phyloP scores from a whole-genome alignment of 2,329 filamentous ascomycete species.

The Endoconidiophora laricicola region DNA sequence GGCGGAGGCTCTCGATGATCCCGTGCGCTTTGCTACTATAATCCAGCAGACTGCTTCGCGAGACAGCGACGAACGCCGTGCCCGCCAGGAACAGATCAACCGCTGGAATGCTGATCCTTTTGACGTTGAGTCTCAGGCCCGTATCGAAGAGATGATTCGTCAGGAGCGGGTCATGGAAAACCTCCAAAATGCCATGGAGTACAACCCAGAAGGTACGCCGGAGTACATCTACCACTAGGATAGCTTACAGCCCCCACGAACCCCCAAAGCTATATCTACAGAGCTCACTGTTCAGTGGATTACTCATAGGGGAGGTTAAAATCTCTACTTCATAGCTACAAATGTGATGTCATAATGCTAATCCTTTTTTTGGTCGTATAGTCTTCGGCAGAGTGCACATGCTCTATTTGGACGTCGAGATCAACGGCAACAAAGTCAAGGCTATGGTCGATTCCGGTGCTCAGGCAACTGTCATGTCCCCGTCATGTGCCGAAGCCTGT shows the following conservation, averaged over 20 bases:
- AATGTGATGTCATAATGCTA: neutral
- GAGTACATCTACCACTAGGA: too few relatives aligned
- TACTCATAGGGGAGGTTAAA: too few relatives aligned
- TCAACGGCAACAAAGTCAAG: conserved; percentile 84
- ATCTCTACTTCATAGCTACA: too few relatives aligned
- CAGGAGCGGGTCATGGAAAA: conserved; percentile 92
- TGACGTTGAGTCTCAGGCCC: conserved; percentile 75
- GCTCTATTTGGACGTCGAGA: conserved; percentile 89
- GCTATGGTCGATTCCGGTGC: conserved; percentile 94
- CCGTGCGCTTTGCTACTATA: conserved; percentile 57
- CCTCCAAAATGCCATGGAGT: conserved; percentile 86
- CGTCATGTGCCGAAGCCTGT: conserved; percentile 74
- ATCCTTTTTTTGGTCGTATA: conserved; percentile 22
- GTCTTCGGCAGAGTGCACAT: conserved; percentile 91
- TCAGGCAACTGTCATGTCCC: conserved; percentile 98
- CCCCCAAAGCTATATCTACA: too few relatives aligned
- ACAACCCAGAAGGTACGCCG: conserved; percentile 78
- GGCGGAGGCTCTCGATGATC: conserved; percentile 58
- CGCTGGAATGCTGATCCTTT: conserved; percentile 87
- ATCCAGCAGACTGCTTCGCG: conserved; percentile 51
- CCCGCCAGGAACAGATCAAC: conserved; percentile 69
- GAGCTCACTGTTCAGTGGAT: too few relatives aligned
- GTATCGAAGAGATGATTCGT: conserved; percentile 93
- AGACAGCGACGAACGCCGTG: conserved; percentile 54
- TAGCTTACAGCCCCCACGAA: too few relatives aligned